Conservation (phyloP, 805 yeast species). For the Metschnikowia kunwiensis region DNA sequence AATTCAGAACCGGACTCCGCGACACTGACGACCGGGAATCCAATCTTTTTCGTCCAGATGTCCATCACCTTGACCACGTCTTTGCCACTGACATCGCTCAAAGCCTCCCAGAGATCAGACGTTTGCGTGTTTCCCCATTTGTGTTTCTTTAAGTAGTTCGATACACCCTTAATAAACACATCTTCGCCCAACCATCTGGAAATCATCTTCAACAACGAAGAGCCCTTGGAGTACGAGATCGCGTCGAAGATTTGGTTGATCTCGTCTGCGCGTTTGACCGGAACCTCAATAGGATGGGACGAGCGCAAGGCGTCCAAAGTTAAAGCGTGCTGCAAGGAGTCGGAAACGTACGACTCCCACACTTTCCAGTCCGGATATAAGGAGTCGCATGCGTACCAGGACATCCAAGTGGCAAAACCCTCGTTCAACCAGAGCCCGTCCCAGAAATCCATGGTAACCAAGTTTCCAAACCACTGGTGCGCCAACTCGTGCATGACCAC, state of each 20-base stretch:
- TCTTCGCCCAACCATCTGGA: conserved; percentile 79
- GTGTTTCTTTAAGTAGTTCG: conserved; percentile 71
- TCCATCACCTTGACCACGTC: conserved; percentile 73
- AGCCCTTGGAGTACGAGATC: conserved; percentile 79
- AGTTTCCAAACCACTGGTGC: conserved; percentile 89
- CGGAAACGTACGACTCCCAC: conserved; percentile 80
- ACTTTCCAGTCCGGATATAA: conserved; percentile 84
- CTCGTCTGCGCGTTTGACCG: conserved; percentile 73
- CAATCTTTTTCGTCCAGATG: conserved; percentile 76
- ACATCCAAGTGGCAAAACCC: conserved; percentile 90
- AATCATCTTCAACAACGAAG: conserved; percentile 75
- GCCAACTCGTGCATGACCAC: conserved; percentile 88
- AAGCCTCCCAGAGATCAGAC: conserved; percentile 72
- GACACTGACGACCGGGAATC: conserved; percentile 71
- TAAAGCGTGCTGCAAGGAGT: conserved; percentile 71
- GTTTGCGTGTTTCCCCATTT: conserved; percentile 77
- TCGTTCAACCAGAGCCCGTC: conserved; percentile 86
- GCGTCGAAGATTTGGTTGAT: conserved; percentile 84
- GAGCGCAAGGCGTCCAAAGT: conserved; percentile 74
- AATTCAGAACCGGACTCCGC: conserved; percentile 45
- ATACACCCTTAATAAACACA: conserved; percentile 72
- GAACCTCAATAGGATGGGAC: conserved; percentile 84
- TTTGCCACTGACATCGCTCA: conserved; percentile 66
- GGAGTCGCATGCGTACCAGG: conserved; percentile 77
- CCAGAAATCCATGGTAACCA: conserved; percentile 93